These are phyloP conservation scores for Tympanopsis confertula DNA, from an alignment of 2,329 filamentous ascomycete species.

Conservation along the genomic window DNA sequence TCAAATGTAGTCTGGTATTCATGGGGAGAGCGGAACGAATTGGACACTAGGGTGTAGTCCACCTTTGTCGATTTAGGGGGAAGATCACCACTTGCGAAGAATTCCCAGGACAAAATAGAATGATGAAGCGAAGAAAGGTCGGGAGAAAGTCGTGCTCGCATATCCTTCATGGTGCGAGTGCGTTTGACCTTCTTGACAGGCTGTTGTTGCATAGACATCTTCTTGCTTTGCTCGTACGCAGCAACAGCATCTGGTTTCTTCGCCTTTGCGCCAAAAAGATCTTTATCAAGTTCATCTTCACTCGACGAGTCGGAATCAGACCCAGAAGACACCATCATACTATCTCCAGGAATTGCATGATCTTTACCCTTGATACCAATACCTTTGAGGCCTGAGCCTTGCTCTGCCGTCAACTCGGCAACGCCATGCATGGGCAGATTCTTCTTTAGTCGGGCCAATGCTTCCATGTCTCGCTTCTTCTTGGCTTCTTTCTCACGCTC, in stretches of 20 bases:
- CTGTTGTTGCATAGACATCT: slow-evolving; percentile 43
- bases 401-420: slow-evolving; percentile 47
- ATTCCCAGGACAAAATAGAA: slow-evolving; percentile 84
- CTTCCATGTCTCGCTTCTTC: slow-evolving; percentile 59
- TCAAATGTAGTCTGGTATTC: slow-evolving; percentile 86
- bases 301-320: slow-evolving; percentile 60
- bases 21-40: slow-evolving; percentile 62
- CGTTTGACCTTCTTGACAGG: slow-evolving; percentile 78
- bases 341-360: slow-evolving; percentile 60
- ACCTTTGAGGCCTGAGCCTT: slow-evolving; percentile 66
- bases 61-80: slow-evolving; percentile 57
- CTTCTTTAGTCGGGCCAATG: slow-evolving; percentile 54
- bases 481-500: slow-evolving; percentile 66
- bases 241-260: slow-evolving; percentile 33
- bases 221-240: slow-evolving; percentile 32
- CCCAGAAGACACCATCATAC: slow-evolving; percentile 74
- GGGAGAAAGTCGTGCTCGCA: slow-evolving; percentile 82
- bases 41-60: slow-evolving; percentile 64
- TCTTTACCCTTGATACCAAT: slow-evolving; percentile 66
- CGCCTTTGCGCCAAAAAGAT: slow-evolving; percentile 32
- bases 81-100: slow-evolving; percentile 78
- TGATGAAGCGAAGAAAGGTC: slow-evolving; percentile 77
- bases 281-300: slow-evolving; percentile 32
- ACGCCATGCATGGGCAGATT: slow-evolving; percentile 37
- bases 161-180: slow-evolving; percentile 76